Percentiles rank a stretch among this genome's conserved stretches.
Conservation (phyloP, 1,284 basidiomycete species). For the Heterobasidion parviporum region DNA sequence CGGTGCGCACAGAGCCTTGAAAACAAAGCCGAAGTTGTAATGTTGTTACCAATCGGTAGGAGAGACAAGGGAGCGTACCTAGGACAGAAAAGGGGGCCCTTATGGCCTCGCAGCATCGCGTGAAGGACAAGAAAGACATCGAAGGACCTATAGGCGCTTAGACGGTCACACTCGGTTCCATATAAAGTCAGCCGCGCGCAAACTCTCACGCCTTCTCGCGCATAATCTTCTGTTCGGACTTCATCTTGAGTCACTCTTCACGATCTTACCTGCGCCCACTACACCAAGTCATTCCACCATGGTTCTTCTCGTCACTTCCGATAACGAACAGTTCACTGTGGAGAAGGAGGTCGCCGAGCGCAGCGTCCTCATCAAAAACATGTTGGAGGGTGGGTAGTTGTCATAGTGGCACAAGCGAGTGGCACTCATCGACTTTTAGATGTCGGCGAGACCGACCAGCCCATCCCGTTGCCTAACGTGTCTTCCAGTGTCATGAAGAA, state of each 20-base stretch:
- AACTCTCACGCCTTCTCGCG: no score
- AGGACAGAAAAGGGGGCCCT: slow-evolving; percentile 41
- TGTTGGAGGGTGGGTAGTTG: slow-evolving; percentile 84
- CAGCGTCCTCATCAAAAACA: slow-evolving; percentile 96
- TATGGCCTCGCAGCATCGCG: slow-evolving; percentile 26
- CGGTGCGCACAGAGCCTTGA: slow-evolving; percentile 73
- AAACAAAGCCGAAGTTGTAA: slow-evolving; percentile 12
- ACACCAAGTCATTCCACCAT: not conserved
- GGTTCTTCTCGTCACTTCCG: slow-evolving; percentile 66
- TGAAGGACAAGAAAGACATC: slow-evolving; percentile 36
- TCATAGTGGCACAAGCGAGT: slow-evolving; percentile 2
- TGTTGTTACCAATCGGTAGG: slow-evolving; percentile 6
- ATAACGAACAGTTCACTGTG: slow-evolving; percentile 92
- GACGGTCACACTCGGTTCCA: not conserved
- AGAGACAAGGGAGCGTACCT: slow-evolving; percentile 24
- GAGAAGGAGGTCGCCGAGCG: slow-evolving; percentile 95
- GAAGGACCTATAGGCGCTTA: no score
- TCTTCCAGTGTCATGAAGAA: slow-evolving; percentile 96
- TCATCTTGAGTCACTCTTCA: no score
- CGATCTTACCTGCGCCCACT: no score
- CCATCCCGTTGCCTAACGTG: slow-evolving; percentile 96
- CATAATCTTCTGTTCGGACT: no score
- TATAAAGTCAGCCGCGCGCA: not conserved
- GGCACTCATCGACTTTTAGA: slow-evolving; percentile 32
- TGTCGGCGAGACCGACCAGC: slow-evolving; percentile 86